A percentile compares a stretch with the other conserved stretches of the same genome.
These are phyloP conservation scores for Rhodamnia rubescens DNA, from an alignment of 345 rosid genomes.

Conservation along the genomic window DNA sequence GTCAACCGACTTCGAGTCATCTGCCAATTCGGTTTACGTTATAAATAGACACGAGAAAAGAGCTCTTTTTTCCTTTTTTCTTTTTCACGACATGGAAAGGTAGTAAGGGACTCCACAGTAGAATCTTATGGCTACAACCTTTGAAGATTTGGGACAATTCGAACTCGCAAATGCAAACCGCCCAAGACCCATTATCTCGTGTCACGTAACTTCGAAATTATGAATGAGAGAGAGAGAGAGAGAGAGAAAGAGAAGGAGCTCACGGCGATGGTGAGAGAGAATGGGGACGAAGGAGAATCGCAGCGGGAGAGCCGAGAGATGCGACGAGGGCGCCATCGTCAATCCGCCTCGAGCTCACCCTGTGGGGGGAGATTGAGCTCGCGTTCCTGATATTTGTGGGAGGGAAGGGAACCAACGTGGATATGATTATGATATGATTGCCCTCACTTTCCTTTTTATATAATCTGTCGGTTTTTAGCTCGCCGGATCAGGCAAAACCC, in stretches of 20 bases:
- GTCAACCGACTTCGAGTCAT: conserved; percentile 12
- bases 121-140: neutral
- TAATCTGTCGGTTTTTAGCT: neutral
- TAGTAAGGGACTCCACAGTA: neutral
- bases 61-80: neutral
- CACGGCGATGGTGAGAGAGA: conserved; percentile 10
- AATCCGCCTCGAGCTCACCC: neutral
- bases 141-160: neutral
- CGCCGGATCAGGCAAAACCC: neutral
- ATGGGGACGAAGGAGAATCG: conserved; percentile 9
- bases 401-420: neutral
- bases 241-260: conserved; percentile 12
- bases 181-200: neutral
- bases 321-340: conserved; percentile 17
- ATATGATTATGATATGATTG: neutral
- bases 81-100: neutral
- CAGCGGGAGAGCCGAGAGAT: conserved; percentile 16
- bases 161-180: neutral
- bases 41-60: too few species aligned
- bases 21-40: neutral
- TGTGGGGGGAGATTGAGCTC: neutral
- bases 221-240: neutral
- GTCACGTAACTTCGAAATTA: neutral
- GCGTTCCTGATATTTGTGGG: neutral
- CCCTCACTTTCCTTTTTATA: neutral